Base-by-base conservation (phyloP, 2,329 filamentous ascomycete genomes). In the Lasiodiplodia hormozganensis region DNA sequence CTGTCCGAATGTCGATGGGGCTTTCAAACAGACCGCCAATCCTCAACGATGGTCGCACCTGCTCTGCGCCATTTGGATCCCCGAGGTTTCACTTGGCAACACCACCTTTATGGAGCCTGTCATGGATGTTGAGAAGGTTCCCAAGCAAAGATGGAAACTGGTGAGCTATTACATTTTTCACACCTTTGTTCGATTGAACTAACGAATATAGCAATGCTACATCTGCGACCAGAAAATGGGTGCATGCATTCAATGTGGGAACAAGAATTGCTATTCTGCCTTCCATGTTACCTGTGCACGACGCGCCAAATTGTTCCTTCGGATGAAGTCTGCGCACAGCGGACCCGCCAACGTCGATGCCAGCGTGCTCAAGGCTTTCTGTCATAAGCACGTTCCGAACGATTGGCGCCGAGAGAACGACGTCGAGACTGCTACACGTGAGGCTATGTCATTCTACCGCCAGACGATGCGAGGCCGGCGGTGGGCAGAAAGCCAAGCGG, bases 211-310 rank as follows among this genome's bases (percentile, higher is more conserved):
- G 76, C 90, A 88, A 51, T 99, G 96, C 82, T 99, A 99, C 79
- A 96, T 99, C 68, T 99, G 96, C 82, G 91, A 94, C 72, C 96
- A 99, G 81, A 92, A 90, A 74, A 99, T 99, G 96, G 96, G 96
- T 25, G 95, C 96, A 51, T 98, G 95, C 79, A 97, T 99, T 70
- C 96, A 99, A 79, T 99, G 96, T 80, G 93, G 94, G 70, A 97
- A 98, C 83, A 98, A 97, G 81, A 93, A 91, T 70, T 99, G 96
- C 80, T 99, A 97, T 76, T 91, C 95, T 76, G 96, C 96, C 10
- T 99, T 99, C 78, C 96, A 99, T 80, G 94, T 97, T 67, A 98
- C 96, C 5, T 99, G 96, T 78, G 96, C 96, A 28, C 89, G 96
- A 67, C 89, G 92, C 74, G 94, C 94, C 58, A 90, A 90, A 71